phyloP scores from a whole-genome alignment of 805 yeast species.

The Candida peoriensis region DNA sequence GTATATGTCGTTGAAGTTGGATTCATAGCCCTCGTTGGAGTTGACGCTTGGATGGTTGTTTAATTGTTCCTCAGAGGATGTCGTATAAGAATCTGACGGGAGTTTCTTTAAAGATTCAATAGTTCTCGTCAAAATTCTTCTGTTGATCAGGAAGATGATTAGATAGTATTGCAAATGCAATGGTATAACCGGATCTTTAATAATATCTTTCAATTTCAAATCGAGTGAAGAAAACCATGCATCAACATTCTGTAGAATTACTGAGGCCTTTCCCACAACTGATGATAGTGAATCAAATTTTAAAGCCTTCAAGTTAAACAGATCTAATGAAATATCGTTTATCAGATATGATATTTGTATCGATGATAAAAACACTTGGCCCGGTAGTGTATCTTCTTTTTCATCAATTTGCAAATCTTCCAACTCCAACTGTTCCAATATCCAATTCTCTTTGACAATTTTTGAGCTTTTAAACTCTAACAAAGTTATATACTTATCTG shows the following conservation, averaged over 20 bases:
- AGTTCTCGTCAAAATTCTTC: conserved; percentile 5
- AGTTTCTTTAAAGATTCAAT: no score
- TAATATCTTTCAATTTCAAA: no score
- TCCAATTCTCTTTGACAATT: conserved; percentile 23
- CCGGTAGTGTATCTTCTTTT: conserved; percentile 11
- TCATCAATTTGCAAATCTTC: conserved; percentile 19
- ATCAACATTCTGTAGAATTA: no score
- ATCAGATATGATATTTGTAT: background rate
- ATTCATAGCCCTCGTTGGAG: no score
- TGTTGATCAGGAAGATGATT: conserved; percentile 3
- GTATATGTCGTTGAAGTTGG: no score
- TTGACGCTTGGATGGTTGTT: no score
- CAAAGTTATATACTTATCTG: conserved; percentile 25
- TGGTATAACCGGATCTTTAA: no score
- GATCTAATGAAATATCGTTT: background rate
- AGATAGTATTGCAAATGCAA: conserved; percentile 7
- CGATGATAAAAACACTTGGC: background rate
- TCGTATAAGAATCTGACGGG: no score
- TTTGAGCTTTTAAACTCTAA: conserved; percentile 24
- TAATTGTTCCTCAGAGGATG: no score
- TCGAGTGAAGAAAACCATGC: no score
- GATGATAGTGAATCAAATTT: no score
- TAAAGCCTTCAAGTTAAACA: background rate
- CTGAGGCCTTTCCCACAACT: no score
- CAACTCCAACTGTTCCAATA: conserved; percentile 14